phyloP scores from a whole-genome alignment of 108 stramenopile species.

The Parmales sp. region DNA sequence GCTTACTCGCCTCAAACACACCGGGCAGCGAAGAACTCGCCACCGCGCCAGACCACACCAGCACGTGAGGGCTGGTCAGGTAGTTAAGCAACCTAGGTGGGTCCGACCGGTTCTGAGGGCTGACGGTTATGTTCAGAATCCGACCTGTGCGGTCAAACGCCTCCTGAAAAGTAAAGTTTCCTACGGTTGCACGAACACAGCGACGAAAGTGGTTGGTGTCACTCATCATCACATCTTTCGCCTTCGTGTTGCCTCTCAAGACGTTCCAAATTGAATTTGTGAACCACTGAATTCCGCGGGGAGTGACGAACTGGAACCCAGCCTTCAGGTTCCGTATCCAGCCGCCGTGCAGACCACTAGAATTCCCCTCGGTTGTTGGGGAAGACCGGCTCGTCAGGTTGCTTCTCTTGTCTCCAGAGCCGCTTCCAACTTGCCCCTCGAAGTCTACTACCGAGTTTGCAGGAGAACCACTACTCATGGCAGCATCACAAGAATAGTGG shows the following conservation, averaged over 20 bases:
- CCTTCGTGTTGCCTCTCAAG: slow-evolving; percentile 54
- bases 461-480: too few relatives aligned
- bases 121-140: slow-evolving; percentile 95
- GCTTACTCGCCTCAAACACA: slow-evolving; percentile 86
- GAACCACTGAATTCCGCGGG: slow-evolving; percentile 47
- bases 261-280: slow-evolving; percentile 59
- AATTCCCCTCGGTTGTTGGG: too few relatives aligned
- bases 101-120: slow-evolving; percentile 78
- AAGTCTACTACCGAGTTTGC: too few relatives aligned
- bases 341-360: too few relatives aligned
- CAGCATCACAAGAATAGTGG: too few relatives aligned
- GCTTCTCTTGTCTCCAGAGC: too few relatives aligned
- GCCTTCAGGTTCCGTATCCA: slow-evolving; percentile 37
- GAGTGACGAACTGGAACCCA: slow-evolving; percentile 59
- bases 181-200: slow-evolving; percentile 67
- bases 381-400: too few relatives aligned
- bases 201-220: slow-evolving; percentile 85
- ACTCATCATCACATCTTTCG: slow-evolving; percentile 70
- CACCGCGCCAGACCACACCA: slow-evolving; percentile 91
- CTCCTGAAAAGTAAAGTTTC: slow-evolving; percentile 92
- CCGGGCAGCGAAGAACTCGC: slow-evolving; percentile 91
- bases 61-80: slow-evolving; percentile 92
- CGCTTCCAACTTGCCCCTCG: too few relatives aligned
- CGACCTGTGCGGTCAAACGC: slow-evolving; percentile 96
- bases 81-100: slow-evolving; percentile 91